Base-by-base conservation (phyloP, 345 rosid genomes). In the Rhizophora apiculata region DNA sequence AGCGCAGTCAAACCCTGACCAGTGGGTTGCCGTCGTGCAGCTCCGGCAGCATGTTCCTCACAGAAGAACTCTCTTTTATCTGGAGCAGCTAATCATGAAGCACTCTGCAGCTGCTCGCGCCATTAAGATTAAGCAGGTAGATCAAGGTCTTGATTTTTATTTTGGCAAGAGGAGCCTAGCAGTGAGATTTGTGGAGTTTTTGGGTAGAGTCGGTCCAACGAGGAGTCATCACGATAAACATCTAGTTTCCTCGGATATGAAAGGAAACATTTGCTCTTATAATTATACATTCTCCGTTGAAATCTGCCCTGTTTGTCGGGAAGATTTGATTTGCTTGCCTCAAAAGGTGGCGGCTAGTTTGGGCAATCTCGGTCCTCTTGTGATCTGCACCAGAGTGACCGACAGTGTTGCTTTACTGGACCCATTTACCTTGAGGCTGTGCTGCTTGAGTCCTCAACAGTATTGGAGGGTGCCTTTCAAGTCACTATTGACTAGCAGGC, bases 21-120 rank as follows among this genome's bases (percentile, higher is more conserved):
- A 82, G 70, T 86, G 88, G 90, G 86, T 82, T 57, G 90, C 88
- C 19, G 37, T 80, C 0, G 87, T 86, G 37, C 90, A 84, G 73
- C 84, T 86, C 22, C 79, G 90, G 63, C 90, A 86, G 51, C 86
- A 83, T 81, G 90, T 86, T 21, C 52, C 86, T 6, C 88, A 86
- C 51, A 79, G 85, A 58, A 15, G 90, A 6, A 86, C 88, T 6
- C 82, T 86, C 80, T 84, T 82, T 49, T 79, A 81, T 39, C 51
- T 86, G 2, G 88, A 82, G 27, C 90, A 84, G 81, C 68, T 82
- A 70, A 86, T 86, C 58, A 69, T 86, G 31, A 82, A 79, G 81
- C 88, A 84, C 29, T 82, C 78, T 66, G 90, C 86, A 0, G 84
- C 87, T 18, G 75, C 64, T 0, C 76, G 78, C 11, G 88, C 90